Evolutionary conservation across 805 yeast species (phyloP), one percentile per base, ranked within the genome.

Genomic region (Candida xyloterini): DNA sequence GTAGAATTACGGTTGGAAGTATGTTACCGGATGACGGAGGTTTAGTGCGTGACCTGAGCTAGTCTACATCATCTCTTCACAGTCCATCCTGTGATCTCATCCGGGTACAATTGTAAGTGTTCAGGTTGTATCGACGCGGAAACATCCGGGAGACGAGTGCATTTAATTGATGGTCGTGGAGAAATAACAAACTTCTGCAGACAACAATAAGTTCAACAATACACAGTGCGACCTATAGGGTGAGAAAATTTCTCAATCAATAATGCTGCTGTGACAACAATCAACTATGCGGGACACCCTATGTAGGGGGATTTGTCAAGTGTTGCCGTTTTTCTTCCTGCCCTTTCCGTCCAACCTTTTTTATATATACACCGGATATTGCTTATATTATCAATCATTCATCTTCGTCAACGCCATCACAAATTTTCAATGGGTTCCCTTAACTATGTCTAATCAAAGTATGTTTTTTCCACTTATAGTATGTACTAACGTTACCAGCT

Each of bases 321-420:
- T 27, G 41, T 27, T 38, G 41, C 41, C 41, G 24, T 38, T 27
- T 38, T 31, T 27, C 27, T 23, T 39, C 38, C 42, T 27, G 35
- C 42, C 34, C 16, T 13, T 39, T 33, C 42, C 42, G 42, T 28
- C 37, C 42, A 23, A 15, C 34, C 33, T 28, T 38, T 28, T 38
- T 43, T 43, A 43, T 43, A 42, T 35, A 42, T 35, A 34, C 42
- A 34, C 26, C 30, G 35, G 30, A 32, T 22, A 27, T 35, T 35
- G n/a, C 40, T 42, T 34, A 30, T 14, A 15, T 24, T 33, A 13
- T 27, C 27, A 35, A 8, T 31, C 28, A 26, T 27, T 24, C 28
- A 26, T 32, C 32, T 32, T 31, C 14, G 25, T 38, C 29, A 29
- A 30, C 20, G 6, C 6, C 20, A 6, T n/a, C 5, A 8, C 14